phyloP scores from a whole-genome alignment of 2,329 filamentous ascomycete genomes.

The Helotiales sp. region DNA sequence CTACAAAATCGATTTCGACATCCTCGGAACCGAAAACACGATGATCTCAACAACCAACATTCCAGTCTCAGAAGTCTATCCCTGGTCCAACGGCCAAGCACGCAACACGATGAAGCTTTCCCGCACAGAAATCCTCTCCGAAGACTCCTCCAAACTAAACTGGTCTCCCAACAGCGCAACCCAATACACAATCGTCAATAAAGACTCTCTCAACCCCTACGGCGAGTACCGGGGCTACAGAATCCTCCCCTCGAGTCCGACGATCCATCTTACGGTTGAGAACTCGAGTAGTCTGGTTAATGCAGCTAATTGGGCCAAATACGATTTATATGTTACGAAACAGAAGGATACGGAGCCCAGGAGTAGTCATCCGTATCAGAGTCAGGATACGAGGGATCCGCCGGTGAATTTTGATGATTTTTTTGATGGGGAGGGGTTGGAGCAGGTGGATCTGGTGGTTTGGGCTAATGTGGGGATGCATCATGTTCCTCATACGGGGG shows the following conservation, averaged over 20 bases:
- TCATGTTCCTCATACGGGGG: conserved; percentile 53
- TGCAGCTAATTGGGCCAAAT: conserved; percentile 48
- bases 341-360: conserved; percentile 53
- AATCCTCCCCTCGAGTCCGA: conserved; percentile 40
- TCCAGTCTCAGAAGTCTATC: conserved; percentile 38
- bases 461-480: conserved; percentile 59
- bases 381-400: conserved; percentile 45
- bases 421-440: conserved; percentile 43
- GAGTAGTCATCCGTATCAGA: conserved; percentile 46
- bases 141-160: conserved; percentile 40
- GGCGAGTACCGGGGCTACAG: conserved; percentile 54
- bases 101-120: conserved; percentile 53
- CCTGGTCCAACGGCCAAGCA: conserved; percentile 44
- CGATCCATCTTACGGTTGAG: conserved; percentile 47
- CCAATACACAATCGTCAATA: conserved; percentile 51
- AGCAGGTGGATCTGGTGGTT: conserved; percentile 46
- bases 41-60: conserved; percentile 27
- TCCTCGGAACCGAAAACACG: conserved; percentile 48
- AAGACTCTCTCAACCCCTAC: conserved; percentile 46
- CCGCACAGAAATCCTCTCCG: conserved; percentile 40
- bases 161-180: conserved; percentile 49
- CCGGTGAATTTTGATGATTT: conserved; percentile 51
- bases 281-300: conserved; percentile 49
- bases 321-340: conserved; percentile 52
- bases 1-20: conserved; percentile 49